Evolutionary conservation across 139 green algal genomes (phyloP), one percentile per base, ranked within the genome.

Genomic region (Closterium sp.): DNA sequence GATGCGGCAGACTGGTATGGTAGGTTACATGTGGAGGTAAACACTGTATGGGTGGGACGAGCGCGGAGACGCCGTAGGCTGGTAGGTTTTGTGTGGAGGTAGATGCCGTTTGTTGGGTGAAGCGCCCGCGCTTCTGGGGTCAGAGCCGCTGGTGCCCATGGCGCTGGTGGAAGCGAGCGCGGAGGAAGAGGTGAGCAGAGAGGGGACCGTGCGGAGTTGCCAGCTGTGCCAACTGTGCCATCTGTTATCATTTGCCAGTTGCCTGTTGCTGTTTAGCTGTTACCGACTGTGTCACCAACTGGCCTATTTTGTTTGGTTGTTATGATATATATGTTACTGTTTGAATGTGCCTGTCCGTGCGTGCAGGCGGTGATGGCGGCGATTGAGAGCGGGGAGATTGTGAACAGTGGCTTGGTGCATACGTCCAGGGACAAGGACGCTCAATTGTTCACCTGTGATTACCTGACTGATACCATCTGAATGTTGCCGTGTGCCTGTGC

Each of bases 121-220:
- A n/a, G 88, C 93, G n/a, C 88, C 88, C 22, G 31, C 31, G 89
- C 88, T 93, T 19, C 32, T 89, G 84, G n/a, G 45, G 24, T 91
- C 45, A 11, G 91, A 93, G 88, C 91, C 91, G 30, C 30, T 93
- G 88, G 88, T 93, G 28, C 91, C 91, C 27, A n/a, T 94, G 19
- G 91, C 88, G 21, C 45, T 93, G n/a, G 29, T 93, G 38, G 27
- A 89, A 42, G 89, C 89, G 38, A 30, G 62, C 30, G 70, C 91
- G 32, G 29, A 94, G 3, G 91, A 93, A 32, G 88, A 93, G 91
- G 91, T 93, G 87, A 90, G n/a, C 62, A 10, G 45, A 7, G n/a
- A 62, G 42, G 42, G 42, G 7, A 7, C 5, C 7, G 42, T 13
- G 42, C 42, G 42, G 42, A n/a, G n/a, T n/a, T n/a, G n/a, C n/a